phyloP scores from a whole-genome alignment of 257 asterid genomes.

The Cinchona pubescens region DNA sequence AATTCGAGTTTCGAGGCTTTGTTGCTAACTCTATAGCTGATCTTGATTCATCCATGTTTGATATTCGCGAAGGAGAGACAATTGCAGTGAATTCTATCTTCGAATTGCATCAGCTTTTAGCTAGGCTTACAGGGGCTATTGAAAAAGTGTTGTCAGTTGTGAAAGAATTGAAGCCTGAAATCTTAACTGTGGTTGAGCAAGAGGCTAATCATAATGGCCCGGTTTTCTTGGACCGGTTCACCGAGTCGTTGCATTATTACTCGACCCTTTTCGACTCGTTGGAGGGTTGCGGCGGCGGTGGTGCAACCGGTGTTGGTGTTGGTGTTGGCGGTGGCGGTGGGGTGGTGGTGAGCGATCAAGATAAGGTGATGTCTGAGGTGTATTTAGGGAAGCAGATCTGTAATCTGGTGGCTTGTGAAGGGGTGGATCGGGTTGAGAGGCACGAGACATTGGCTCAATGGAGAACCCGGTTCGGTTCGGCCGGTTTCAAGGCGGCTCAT shows the following conservation, averaged over 20 bases:
- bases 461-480: slow-evolving; percentile 48
- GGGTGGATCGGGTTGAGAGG: slow-evolving; percentile 81
- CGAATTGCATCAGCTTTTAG: slow-evolving; percentile 69
- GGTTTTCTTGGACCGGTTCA: slow-evolving; percentile 76
- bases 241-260: slow-evolving; percentile 73
- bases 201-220: slow-evolving; percentile 81
- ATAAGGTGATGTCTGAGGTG: slow-evolving; percentile 83
- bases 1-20: slow-evolving; percentile 68
- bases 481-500: slow-evolving; percentile 64
- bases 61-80: slow-evolving; percentile 59
- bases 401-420: slow-evolving; percentile 87
- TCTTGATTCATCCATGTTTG: slow-evolving; percentile 70
- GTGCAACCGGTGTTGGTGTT: slow-evolving; percentile 36
- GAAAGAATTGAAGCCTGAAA: slow-evolving; percentile 57
- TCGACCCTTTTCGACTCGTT: slow-evolving; percentile 86
- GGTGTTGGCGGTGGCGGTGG: slow-evolving; percentile 28
- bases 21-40: slow-evolving; percentile 73
- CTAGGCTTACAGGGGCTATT: slow-evolving; percentile 60
- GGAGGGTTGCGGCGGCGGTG: slow-evolving; percentile 52
- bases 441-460: slow-evolving; percentile 80
- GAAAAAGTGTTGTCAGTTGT: slow-evolving; percentile 59
- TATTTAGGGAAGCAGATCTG: slow-evolving; percentile 83
- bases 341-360: slow-evolving; percentile 51
- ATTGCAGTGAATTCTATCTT: slow-evolving; percentile 82
- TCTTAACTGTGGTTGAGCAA: slow-evolving; percentile 81